A percentile compares a stretch with the other conserved stretches of the same genome.
phyloP scores from a whole-genome alignment of 306 rosid species.

The Ceratonia siliqua region DNA sequence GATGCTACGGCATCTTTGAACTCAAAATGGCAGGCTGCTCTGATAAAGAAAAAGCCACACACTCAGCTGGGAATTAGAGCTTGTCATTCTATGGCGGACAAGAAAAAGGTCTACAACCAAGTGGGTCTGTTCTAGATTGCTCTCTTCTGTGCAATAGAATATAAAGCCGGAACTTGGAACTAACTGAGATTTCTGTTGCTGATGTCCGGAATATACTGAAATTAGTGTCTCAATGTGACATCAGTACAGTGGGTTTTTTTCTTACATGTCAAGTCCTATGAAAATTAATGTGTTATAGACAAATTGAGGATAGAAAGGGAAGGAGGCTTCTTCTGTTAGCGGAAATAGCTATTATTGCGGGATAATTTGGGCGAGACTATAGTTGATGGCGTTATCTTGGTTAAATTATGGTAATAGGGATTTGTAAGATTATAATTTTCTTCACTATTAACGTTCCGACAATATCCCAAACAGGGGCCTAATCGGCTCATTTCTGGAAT shows the following conservation, averaged over 20 bases:
- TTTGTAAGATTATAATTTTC: background rate
- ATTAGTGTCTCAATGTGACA: slow-evolving; percentile 18
- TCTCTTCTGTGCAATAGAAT: slow-evolving; percentile 6
- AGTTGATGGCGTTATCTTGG: background rate
- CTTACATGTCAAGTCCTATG: background rate
- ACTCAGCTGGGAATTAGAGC: slow-evolving; percentile 48
- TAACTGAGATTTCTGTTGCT: background rate
- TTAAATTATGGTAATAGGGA: background rate
- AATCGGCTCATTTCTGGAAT: background rate
- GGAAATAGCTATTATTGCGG: background rate
- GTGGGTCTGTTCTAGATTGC: slow-evolving; percentile 59
- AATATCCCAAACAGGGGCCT: background rate
- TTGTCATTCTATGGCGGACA: slow-evolving; percentile 49
- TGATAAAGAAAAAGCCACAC: slow-evolving; percentile 19
- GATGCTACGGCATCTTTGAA: slow-evolving; percentile 29
- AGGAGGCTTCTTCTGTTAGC: background rate
- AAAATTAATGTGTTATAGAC: background rate
- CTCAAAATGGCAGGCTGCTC: slow-evolving; percentile 40
- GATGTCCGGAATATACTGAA: background rate
- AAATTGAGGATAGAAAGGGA: background rate
- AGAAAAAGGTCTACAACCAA: slow-evolving; percentile 60
- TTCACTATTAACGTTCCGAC: background rate
- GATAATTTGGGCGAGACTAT: background rate
- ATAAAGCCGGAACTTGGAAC: background rate
- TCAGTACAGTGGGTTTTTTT: background rate